Base-by-base conservation (phyloP, 352 stramenopile species). In the Lagenidium giganteum region DNA sequence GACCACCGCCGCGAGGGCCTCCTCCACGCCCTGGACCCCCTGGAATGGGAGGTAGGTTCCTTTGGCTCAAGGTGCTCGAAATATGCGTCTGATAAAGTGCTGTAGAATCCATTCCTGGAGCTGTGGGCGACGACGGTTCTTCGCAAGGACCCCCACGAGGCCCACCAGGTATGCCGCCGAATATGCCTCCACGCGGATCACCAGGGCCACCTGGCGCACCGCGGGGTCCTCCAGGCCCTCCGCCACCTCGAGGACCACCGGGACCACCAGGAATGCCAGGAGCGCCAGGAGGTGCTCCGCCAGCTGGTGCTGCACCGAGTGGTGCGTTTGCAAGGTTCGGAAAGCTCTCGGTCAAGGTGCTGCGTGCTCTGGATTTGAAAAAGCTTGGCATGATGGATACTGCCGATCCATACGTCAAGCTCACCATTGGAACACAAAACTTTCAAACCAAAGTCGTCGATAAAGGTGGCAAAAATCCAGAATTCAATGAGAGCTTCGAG, bases 401-500 rank as follows among this genome's bases (percentile, higher is more conserved):
- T 41, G 87, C 85, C 13, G 83, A 96, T 54, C 91, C 92, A n/a
- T 98, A 96, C 62, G 83, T 85, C 39, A 97, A 95, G 55, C 60
- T 97, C 31, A 95, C 86, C 21, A 72, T 98, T 18, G 94, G 92
- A 17, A 75, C 79, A 16, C 85, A 92, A 33, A 74, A 48, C 20
- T 79, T 81, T 21, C 79, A 91, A 49, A 87, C 73, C 22, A 83
- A 83, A 51, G 68, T 87, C 12, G 83, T 96, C 37, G 74, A 84
- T 51, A 92, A 95, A 52, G 87, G 89, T 27, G 87, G 93, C 29
- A 96, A 96, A 58, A 95, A 93, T 21, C 92, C 92, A 11, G 80
- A 96, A 50, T 98, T 93, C 76, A 96, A 97, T 29, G 85, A 97
- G 56, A 83, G 67, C 37, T 97, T 97, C 63, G 85, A 95, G 36